These are phyloP conservation scores for Diplotaxis tenuifolia DNA, from an alignment of 345 rosid species.

Conservation along the genomic window DNA sequence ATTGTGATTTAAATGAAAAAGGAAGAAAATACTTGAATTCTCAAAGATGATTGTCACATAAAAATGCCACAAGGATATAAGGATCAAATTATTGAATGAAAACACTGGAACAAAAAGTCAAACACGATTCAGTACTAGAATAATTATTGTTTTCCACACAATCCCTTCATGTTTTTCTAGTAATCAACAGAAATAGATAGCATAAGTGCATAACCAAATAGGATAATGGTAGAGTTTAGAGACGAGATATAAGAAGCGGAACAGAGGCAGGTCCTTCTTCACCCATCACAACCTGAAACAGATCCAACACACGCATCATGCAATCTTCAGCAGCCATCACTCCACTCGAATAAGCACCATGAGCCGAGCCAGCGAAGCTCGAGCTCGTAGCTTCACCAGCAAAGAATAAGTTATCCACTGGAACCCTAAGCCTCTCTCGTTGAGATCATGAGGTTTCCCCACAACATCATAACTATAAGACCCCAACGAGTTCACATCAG, in stretches of 20 bases:
- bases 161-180: neutral
- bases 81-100: neutral
- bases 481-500: constrained; percentile 73
- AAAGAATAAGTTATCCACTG: constrained; percentile 92
- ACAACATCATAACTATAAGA: constrained; percentile 88
- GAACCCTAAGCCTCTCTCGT: constrained; percentile 74
- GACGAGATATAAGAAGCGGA: constrained; percentile 81
- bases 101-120: neutral
- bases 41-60: neutral
- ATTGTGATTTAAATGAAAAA: neutral
- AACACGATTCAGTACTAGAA: neutral
- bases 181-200: neutral
- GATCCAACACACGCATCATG: constrained; percentile 85
- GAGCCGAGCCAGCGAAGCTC: constrained; percentile 80
- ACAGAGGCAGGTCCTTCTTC: constrained; percentile 64
- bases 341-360: constrained; percentile 88
- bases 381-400: constrained; percentile 92
- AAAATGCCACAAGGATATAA: constrained; percentile 1
- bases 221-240: constrained; percentile 39
- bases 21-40: neutral
- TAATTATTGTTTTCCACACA: neutral
- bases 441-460: constrained; percentile 81
- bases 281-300: constrained; percentile 72
- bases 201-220: neutral
- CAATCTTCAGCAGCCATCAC: constrained; percentile 90